A percentile compares a stretch with the other conserved stretches of the same genome.
Conservation (phyloP, 805 yeast species). For the Yarrowia alimentaria region DNA sequence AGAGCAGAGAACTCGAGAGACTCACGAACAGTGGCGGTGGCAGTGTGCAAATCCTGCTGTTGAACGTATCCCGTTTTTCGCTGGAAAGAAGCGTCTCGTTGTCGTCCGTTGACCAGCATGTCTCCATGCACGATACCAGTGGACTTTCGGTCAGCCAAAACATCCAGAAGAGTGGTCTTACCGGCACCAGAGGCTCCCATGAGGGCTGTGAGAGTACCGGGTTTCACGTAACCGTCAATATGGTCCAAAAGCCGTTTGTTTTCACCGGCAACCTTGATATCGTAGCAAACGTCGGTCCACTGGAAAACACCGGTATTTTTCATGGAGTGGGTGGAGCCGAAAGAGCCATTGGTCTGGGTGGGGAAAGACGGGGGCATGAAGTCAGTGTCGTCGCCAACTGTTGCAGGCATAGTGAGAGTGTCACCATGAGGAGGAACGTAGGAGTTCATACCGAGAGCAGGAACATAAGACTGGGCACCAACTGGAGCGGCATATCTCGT, state of each 20-base stretch:
- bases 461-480: constrained; percentile 2
- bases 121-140: constrained; percentile 71
- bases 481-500: background rate
- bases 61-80: constrained; percentile 71
- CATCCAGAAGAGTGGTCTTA: constrained; percentile 70
- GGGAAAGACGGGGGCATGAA: background rate
- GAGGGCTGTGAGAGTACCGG: constrained; percentile 75
- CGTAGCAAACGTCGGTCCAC: constrained; percentile 74
- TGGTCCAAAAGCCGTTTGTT: constrained; percentile 58
- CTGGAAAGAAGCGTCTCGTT: constrained; percentile 60
- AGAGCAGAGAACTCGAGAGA: constrained; percentile 65
- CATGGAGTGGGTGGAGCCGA: background rate
- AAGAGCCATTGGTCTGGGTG: background rate
- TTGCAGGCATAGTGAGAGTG: constrained; percentile 1
- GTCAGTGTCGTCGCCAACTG: constrained; percentile 3
- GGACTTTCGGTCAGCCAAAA: constrained; percentile 67
- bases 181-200: constrained; percentile 84
- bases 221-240: constrained; percentile 81
- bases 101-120: constrained; percentile 61
- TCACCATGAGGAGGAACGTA: constrained; percentile 19
- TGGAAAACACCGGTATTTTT: constrained; percentile 48
- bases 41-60: constrained; percentile 71
- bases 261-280: constrained; percentile 60
- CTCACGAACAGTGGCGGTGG: constrained; percentile 68
- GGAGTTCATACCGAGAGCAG: no score